Conservation (phyloP, 306 rosid species). For the Vicia faba region DNA sequence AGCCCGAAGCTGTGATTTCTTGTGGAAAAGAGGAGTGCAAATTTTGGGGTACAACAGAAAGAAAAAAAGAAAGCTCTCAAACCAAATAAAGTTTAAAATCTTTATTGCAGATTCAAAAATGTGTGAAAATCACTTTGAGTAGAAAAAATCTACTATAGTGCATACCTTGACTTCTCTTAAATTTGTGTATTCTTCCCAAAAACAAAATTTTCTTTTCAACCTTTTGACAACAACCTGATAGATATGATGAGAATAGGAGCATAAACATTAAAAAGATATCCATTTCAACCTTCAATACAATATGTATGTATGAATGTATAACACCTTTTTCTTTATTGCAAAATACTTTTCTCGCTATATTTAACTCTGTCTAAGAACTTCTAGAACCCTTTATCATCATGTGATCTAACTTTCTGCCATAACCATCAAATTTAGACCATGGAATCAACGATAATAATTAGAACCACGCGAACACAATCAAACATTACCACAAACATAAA, state of each 20-base stretch:
- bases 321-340: neutral
- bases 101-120: conserved; percentile 30
- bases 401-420: conserved; percentile 61
- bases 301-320: conserved; percentile 15
- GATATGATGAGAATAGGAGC: conserved; percentile 23
- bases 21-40: too few species aligned
- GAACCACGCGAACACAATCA: too few species aligned
- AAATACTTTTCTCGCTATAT: conserved; percentile 54
- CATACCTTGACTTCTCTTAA: conserved; percentile 84
- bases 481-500: too few species aligned
- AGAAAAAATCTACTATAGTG: conserved; percentile 14
- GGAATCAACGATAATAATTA: too few species aligned
- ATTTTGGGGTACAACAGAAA: too few species aligned
- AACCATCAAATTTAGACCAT: conserved; percentile 83
- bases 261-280: conserved; percentile 28
- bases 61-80: neutral
- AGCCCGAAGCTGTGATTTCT: too few species aligned
- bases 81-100: conserved; percentile 17
- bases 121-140: conserved; percentile 15
- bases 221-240: conserved; percentile 82
- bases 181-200: conserved; percentile 82
- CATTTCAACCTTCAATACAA: conserved; percentile 10
- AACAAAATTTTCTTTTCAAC: conserved; percentile 83
- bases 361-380: conserved; percentile 60
- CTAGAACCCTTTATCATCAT: conserved; percentile 63